A percentile compares a stretch with the other conserved stretches of the same genome.
Conservation (phyloP, 2,329 filamentous ascomycete species). For the Grosmannia serpens region DNA sequence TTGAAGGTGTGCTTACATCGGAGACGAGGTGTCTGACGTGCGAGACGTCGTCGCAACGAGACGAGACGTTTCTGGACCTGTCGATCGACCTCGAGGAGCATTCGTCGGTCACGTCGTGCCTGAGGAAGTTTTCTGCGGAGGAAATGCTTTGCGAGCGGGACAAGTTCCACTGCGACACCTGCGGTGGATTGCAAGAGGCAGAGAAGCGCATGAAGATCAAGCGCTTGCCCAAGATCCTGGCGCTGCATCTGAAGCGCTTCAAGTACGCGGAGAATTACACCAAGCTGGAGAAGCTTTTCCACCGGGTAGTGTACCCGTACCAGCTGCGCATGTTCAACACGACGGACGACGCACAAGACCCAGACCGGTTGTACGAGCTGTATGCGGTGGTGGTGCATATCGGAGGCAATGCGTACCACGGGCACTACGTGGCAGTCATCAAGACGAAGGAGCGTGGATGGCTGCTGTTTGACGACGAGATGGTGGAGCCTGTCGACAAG, state of each 20-base stretch:
- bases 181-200: constrained; percentile 89
- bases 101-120: constrained; percentile 88
- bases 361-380: constrained; percentile 86
- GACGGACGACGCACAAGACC: constrained; percentile 87
- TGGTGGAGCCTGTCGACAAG: constrained; percentile 96
- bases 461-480: constrained; percentile 94
- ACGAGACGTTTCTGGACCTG: constrained; percentile 90
- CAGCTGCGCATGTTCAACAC: constrained; percentile 96
- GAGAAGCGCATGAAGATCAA: constrained; percentile 99
- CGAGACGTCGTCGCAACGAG: constrained; percentile 86
- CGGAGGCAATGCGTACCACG: constrained; percentile 90
- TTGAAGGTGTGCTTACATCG: constrained; percentile 87
- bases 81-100: constrained; percentile 94
- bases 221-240: constrained; percentile 78
- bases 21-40: constrained; percentile 95
- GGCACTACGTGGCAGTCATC: constrained; percentile 95
- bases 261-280: constrained; percentile 97
- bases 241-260: constrained; percentile 90
- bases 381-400: constrained; percentile 98
- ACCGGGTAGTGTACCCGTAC: constrained; percentile 93
- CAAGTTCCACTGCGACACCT: constrained; percentile 98
- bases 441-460: constrained; percentile 94
- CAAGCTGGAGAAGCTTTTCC: constrained; percentile 88
- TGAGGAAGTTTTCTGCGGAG: constrained; percentile 92
- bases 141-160: constrained; percentile 98